These are phyloP conservation scores for Thelephora terrestris DNA, from an alignment of 1,284 basidiomycete species.

Conservation along the genomic window DNA sequence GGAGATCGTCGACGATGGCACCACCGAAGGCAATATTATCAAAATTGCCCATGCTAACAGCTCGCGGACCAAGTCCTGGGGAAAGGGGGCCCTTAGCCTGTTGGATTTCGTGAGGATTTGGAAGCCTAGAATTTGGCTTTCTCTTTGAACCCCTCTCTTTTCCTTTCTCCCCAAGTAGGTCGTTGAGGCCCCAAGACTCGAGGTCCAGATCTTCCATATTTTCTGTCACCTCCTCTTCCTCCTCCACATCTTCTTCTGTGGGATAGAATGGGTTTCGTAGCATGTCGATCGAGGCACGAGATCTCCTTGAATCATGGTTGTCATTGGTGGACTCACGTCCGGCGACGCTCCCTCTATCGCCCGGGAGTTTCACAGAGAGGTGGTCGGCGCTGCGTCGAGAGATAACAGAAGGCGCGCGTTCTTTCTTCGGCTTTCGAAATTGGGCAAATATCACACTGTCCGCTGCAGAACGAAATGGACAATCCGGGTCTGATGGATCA, in stretches of 20 bases:
- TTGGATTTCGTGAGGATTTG: slow-evolving; percentile 36
- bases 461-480: slow-evolving; percentile 53
- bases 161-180: slow-evolving; percentile 44
- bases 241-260: slow-evolving; percentile 38
- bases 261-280: slow-evolving; percentile 66
- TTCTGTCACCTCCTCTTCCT: slow-evolving; percentile 36
- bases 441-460: slow-evolving; percentile 77
- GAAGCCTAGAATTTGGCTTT: slow-evolving; percentile 39
- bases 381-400: slow-evolving; percentile 49
- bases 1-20: slow-evolving; percentile 30
- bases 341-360: slow-evolving; percentile 37
- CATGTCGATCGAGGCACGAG: slow-evolving; percentile 45
- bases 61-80: slow-evolving; percentile 31
- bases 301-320: slow-evolving; percentile 19
- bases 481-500: slow-evolving; percentile 52
- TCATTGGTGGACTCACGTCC: slow-evolving; percentile 41
- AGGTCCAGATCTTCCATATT: slow-evolving; percentile 53
- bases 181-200: slow-evolving; percentile 73
- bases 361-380: slow-evolving; percentile 56
- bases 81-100: slow-evolving; percentile 15
- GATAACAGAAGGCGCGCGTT: slow-evolving; percentile 29
- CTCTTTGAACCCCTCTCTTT: slow-evolving; percentile 24
- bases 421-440: slow-evolving; percentile 38
- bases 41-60: slow-evolving; percentile 54
- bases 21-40: slow-evolving; percentile 41